Conservation (phyloP, 2,329 filamentous ascomycete species). For the Epichloe sp. region DNA sequence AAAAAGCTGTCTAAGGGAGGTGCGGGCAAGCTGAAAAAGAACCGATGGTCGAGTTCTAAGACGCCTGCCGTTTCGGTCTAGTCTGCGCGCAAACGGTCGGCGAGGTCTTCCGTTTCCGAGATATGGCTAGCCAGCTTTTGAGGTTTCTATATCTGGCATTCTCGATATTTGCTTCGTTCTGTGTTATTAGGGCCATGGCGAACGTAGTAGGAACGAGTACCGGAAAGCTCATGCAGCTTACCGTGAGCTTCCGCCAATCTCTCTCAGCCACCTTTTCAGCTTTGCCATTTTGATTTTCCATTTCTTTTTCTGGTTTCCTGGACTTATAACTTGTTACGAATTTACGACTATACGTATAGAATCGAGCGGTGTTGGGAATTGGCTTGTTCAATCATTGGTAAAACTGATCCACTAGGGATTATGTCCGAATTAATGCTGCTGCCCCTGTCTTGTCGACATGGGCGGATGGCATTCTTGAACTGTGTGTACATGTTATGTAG, state of each 20-base stretch:
- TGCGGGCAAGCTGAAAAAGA: constrained; percentile 13
- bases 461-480: neutral
- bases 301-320: neutral
- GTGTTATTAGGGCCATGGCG: neutral
- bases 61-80: constrained; percentile 8
- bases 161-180: neutral
- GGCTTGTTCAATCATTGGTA: neutral
- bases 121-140: neutral
- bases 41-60: constrained; percentile 13
- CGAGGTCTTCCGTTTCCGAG: neutral
- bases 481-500: neutral
- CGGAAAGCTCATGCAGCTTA: no score
- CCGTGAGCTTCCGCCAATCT: no score
- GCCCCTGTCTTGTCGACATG: neutral
- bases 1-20: constrained; percentile 20
- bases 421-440: neutral
- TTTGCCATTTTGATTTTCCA: no score
- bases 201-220: no score
- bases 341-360: neutral
- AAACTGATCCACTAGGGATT: neutral
- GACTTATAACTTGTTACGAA: constrained; percentile 2
- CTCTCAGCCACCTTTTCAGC: no score
- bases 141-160: neutral
- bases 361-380: neutral
- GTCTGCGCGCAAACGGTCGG: no score